Evolutionary conservation across 2,329 filamentous ascomycete species (phyloP).

Genomic region (Pseudogymnoascus sp.): DNA sequence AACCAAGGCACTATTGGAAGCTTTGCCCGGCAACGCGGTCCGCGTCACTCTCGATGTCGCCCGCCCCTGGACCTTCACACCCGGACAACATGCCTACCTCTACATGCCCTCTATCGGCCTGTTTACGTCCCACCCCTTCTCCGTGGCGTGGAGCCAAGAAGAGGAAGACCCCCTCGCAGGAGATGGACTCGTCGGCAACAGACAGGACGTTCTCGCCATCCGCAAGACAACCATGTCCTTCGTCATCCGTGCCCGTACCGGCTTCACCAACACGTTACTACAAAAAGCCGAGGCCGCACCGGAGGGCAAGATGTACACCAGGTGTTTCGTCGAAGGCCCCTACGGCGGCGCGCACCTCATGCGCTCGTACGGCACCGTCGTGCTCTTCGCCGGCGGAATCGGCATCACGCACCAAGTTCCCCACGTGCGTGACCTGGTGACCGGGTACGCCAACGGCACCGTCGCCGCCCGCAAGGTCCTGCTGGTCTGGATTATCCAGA

Average conservation of each 20-base stretch:
- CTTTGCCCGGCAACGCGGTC: conserved; percentile 66
- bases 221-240: conserved; percentile 61
- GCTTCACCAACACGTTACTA: conserved; percentile 63
- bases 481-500: conserved; percentile 72
- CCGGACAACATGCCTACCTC: conserved; percentile 71
- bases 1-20: conserved; percentile 62
- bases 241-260: conserved; percentile 64
- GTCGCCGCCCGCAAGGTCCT: conserved; percentile 64
- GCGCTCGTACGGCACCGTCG: conserved; percentile 67
- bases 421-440: conserved; percentile 63
- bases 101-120: conserved; percentile 66
- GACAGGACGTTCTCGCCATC: conserved; percentile 50
- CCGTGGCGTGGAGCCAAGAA: conserved; percentile 69
- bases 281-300: conserved; percentile 55
- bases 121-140: conserved; percentile 73
- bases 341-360: conserved; percentile 66
- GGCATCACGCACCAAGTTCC: conserved; percentile 74
- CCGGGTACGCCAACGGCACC: conserved; percentile 58
- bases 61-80: conserved; percentile 66
- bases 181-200: conserved; percentile 47
- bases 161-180: conserved; percentile 42
- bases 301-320: conserved; percentile 53
- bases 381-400: conserved; percentile 73
- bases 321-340: conserved; percentile 64
- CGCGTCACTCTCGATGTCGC: conserved; percentile 67